Percentiles rank a stretch among this genome's conserved stretches.
Conservation (phyloP, 192 early-diverging fungal genomes). For the Backusella macrospora region DNA sequence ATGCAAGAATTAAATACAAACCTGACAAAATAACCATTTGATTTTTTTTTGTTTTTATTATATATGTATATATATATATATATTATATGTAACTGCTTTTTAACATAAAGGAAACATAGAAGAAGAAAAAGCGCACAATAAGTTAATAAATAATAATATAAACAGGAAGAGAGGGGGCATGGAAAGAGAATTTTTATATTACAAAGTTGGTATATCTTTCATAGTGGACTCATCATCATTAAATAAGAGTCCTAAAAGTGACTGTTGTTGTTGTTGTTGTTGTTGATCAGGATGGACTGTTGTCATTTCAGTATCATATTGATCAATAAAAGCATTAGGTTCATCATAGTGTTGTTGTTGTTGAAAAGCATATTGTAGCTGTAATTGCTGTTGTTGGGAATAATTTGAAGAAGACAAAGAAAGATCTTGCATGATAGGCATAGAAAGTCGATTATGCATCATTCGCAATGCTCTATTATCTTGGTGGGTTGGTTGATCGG, state of each 20-base stretch:
- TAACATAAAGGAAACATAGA: neutral
- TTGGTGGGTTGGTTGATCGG: neutral
- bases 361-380: neutral
- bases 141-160: neutral
- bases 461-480: neutral
- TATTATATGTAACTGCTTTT: neutral
- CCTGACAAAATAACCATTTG: too few relatives aligned
- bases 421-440: neutral
- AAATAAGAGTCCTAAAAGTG: slow-evolving; percentile 15
- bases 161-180: neutral
- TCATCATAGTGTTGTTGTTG: neutral
- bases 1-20: slow-evolving; percentile 16
- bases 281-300: neutral
- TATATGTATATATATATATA: too few relatives aligned
- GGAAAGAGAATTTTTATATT: neutral
- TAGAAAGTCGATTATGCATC: neutral
- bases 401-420: neutral
- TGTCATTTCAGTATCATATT: slow-evolving; percentile 1
- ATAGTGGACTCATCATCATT: slow-evolving; percentile 15
- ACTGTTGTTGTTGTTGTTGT: slow-evolving; percentile 2
- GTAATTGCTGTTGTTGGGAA: too few relatives aligned
- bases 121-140: too few relatives aligned
- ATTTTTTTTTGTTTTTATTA: too few relatives aligned
- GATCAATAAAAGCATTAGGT: neutral
- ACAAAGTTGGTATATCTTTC: slow-evolving; percentile 18